Base-by-base conservation (phyloP, 805 yeast genomes). In the Vanderwaltozyma yarrowii region DNA sequence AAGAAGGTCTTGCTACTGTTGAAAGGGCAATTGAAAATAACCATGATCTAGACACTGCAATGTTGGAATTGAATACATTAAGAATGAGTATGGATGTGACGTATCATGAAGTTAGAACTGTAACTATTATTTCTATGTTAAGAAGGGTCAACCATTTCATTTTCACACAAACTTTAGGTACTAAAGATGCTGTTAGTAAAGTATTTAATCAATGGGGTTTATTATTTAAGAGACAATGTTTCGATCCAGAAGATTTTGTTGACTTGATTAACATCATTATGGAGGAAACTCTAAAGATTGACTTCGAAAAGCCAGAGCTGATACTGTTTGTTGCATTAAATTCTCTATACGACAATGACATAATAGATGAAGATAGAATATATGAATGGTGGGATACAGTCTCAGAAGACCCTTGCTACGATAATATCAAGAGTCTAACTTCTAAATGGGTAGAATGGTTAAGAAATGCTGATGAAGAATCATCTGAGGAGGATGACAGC, bases 371-470 rank as follows among this genome's bases (percentile, higher is more conserved):
- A 58, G 94, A 83, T 18, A 69, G 71, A 39, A 80, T 92, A 31
- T 67, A 77, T 51, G 56, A 62, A 35, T 92, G 98, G 98, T 92
- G 95, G 95, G 67, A 70, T 38, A 45, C 33, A 16, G 45, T 51
- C 16, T 54, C 66, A 15, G 56, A 61, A 7, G 70, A 64, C 13
- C 53, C 65, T 13, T 69, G 64, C 6, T 67, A 63, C 18, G 64
- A 73, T 30, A 65, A 63, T 20, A 78, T 78, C 15, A 71, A 80
- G 41, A 65, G 55, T 21, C 67, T 74, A 46, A 77, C 85, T 2
- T 73, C 64, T 8, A 80, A 78, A 58, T 89, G 89, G 78, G 70
- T 89, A 16, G 83, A 78, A 15, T 88, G 96, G 96, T 70, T 89
- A 42, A 72, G 73, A 50, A 83, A 78, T 33, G 96, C 96, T 1